Conservation (phyloP, 768 basidiomycete species). For the Phylloporus sp. region DNA sequence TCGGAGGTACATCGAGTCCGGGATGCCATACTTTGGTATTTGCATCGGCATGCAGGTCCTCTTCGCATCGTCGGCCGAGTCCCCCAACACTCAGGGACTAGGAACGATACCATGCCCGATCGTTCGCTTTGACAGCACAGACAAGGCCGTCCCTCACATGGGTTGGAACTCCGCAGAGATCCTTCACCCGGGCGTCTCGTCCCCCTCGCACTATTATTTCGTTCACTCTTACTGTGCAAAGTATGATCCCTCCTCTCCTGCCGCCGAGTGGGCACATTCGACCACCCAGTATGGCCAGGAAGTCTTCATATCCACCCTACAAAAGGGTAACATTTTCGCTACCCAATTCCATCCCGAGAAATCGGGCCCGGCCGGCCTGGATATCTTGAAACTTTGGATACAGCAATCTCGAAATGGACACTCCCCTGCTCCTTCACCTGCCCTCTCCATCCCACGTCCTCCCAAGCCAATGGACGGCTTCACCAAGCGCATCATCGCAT, state of each 20-base stretch:
- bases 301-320: conserved; percentile 80
- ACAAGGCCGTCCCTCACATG: conserved; percentile 95
- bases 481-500: conserved; percentile 93
- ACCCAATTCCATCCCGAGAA: conserved; percentile 99
- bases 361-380: conserved; percentile 82
- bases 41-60: conserved; percentile 99
- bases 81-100: conserved; percentile 61
- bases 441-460: conserved; percentile 28
- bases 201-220: conserved; percentile 83
- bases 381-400: conserved; percentile 78
- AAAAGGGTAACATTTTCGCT: conserved; percentile 80
- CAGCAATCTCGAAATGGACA: conserved; percentile 44
- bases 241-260: conserved; percentile 57
- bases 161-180: conserved; percentile 87
- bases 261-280: conserved; percentile 74
- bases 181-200: conserved; percentile 45
- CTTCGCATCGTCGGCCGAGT: conserved; percentile 82
- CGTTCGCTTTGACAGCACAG: conserved; percentile 57
- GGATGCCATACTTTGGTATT: conserved; percentile 94
- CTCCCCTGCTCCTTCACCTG: conserved; percentile 26
- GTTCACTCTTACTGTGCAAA: conserved; percentile 92
- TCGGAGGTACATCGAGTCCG: conserved; percentile 74
- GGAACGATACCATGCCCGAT: conserved; percentile 82
- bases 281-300: conserved; percentile 94
- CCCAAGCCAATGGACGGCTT: conserved; percentile 57